These are phyloP conservation scores for Hirschfeldia incana DNA, from an alignment of 345 rosid species.

Conservation along the genomic window DNA sequence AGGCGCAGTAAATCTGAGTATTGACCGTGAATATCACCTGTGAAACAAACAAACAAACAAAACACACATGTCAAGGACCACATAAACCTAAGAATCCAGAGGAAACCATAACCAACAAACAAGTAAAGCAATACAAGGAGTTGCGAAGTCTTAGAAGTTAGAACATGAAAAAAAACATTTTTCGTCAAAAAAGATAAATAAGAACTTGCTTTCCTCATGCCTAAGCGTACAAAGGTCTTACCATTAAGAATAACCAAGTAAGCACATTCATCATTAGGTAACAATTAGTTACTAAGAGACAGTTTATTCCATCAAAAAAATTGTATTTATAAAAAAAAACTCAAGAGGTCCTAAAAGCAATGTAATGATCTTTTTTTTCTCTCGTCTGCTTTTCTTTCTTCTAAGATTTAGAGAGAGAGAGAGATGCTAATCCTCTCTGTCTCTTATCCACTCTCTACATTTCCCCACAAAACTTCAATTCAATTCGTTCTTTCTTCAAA, in stretches of 20 bases:
- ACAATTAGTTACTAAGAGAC: neutral
- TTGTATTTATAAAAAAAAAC: neutral
- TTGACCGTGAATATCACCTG: conserved; percentile 55
- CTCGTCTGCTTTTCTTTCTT: neutral
- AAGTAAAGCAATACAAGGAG: neutral
- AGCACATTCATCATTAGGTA: conserved; percentile 2
- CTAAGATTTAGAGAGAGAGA: neutral
- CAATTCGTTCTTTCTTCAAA: neutral
- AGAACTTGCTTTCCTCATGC: neutral
- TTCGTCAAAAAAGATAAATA: neutral
- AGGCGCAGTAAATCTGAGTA: conserved; percentile 42
- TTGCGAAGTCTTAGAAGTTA: neutral
- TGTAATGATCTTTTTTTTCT: neutral
- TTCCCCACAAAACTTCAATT: conserved; percentile 6
- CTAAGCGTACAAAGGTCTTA: too few species aligned
- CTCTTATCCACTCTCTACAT: neutral
- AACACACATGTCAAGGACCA: neutral
- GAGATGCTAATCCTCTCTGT: neutral
- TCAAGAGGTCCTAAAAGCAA: neutral
- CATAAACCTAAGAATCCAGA: neutral
- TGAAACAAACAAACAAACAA: neutral
- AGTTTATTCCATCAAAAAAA: neutral
- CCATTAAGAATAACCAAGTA: too few species aligned
- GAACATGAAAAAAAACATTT: too few species aligned
- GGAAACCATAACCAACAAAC: neutral